Evolutionary conservation across 192 early-diverging fungal genomes (phyloP), one percentile per base, ranked within the genome.

Genomic region (Entophlyctis helioformis): DNA sequence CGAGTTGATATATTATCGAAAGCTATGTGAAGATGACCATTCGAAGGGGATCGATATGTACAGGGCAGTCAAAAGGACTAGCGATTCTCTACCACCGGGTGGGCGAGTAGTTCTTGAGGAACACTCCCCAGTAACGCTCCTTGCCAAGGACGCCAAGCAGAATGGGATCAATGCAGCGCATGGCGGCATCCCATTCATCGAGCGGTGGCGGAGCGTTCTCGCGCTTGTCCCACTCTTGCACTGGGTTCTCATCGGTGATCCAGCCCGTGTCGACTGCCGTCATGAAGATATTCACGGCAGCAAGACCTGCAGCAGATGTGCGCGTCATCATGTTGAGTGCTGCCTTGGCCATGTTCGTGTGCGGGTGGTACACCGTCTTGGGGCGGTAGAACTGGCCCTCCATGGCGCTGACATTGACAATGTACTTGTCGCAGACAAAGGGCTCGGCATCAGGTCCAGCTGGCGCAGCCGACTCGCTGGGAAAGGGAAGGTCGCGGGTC

Each of bases 161-260:
- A 11, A 74, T 65, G 7, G 74, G 74, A 48, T 76, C 70, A 13
- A 76, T 12, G 9, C 70, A 64, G 1, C 74, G 51, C 66, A 69
- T 70, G 11, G 67, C 66, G 3, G 62, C 67, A 57, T 76, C 74
- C 56, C 57, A 64, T 51, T 76, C 74, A 49, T 76, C 74, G 23
- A 76, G 38, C 7, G 74, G 74, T 11, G 66, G 69, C 18, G 66
- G 64, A 13, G 56, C 50, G 16, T 53, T 5, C 28, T 37, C 56
- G 13, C 60, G 52, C 42, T 74, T 67, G 36, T 57, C 46, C 59
- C 60, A 59, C 43, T 60, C 44, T 26, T 71, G 60, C 16, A 60
- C 59, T 15, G 74, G 74, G 36, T 72, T 62, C 52, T 76, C 74
- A 38, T 76, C 70, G 1, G 74, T 76, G 33, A 76, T 70, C 74